Evolutionary conservation across 2,329 filamentous ascomycete species (phyloP), one percentile per base, ranked within the genome.

Genomic region (Hypocrella siamensis): DNA sequence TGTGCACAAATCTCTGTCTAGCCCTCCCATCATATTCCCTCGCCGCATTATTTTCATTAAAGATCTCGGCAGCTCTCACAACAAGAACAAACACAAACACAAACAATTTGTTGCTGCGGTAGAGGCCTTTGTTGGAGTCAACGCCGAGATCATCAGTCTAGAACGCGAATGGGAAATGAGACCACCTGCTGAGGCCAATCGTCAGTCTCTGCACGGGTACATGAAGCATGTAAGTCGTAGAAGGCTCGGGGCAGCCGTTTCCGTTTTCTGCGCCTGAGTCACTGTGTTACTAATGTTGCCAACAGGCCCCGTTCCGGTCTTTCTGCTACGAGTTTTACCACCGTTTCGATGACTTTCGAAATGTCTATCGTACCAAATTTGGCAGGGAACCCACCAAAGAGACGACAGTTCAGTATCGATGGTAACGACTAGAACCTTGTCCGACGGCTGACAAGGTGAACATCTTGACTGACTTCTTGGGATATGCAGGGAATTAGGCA

Each of bases 241-340:
- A n/a, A n/a, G n/a, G n/a, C n/a, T n/a, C n/a, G n/a, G n/a, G n/a
- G n/a, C n/a, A n/a, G n/a, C n/a, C n/a, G n/a, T n/a, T n/a, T n/a
- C n/a, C n/a, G n/a, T n/a, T n/a, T n/a, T n/a, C n/a, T n/a, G n/a
- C n/a, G n/a, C n/a, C n/a, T n/a, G n/a, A n/a, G n/a, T n/a, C n/a
- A n/a, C n/a, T n/a, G n/a, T n/a, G n/a, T n/a, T n/a, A n/a, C 27
- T 28, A 18, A 28, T 4, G 8, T n/a, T 17, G 9, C 8, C 10
- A 6, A 5, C 14, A 57, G 51, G 45, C 45, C 3, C 40, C 48
- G 1, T 54, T 51, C 19, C 34, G 37, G 3, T 43, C 43, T 2
- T 51, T 49, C 31, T 53, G 48, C 31, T 48, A 50, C 38, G 51
- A 52, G 6, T 54, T 51, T 31, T 52, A 47, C 31, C 41, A 49